A percentile compares a stretch with the other conserved stretches of the same genome.
Evolutionary conservation across 2,329 filamentous ascomycete genomes (phyloP).

Genomic region (Fusarium irregulare): DNA sequence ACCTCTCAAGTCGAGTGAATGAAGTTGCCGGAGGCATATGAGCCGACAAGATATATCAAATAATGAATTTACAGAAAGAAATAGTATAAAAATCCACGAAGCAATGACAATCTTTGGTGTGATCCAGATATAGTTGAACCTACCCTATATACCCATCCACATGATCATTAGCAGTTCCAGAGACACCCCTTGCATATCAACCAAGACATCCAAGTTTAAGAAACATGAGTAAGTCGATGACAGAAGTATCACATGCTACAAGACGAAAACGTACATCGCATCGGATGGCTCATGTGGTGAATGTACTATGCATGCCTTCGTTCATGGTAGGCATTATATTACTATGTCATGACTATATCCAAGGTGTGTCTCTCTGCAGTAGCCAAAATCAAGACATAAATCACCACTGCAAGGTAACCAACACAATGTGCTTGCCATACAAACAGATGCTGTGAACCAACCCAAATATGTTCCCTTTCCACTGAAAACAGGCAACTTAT

Average conservation of each 20-base stretch:
- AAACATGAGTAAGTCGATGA: neutral
- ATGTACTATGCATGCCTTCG: constrained; percentile 1
- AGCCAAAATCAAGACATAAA: constrained; percentile 22
- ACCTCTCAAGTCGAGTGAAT: neutral
- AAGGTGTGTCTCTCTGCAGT: constrained; percentile 23
- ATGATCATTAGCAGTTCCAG: neutral
- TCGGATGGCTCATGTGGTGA: neutral
- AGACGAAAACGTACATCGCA: neutral
- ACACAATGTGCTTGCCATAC: constrained; percentile 10
- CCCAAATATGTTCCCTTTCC: neutral
- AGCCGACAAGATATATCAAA: too few relatives aligned
- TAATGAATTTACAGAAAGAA: neutral
- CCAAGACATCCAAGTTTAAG: neutral
- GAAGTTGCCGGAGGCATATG: neutral
- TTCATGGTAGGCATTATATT: constrained; percentile 32
- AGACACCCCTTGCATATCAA: constrained; percentile 2
- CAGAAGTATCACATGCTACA: neutral
- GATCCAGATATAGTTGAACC: neutral
- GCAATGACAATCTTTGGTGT: neutral
- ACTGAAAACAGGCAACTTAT: neutral
- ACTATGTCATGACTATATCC: constrained; percentile 40
- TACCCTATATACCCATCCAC: constrained; percentile 5
- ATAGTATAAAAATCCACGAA: too few relatives aligned
- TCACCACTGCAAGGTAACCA: neutral
- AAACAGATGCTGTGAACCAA: neutral